Evolutionary conservation across 2,329 filamentous ascomycete species (phyloP).

Genomic region (Berkeleyomyces basicola): DNA sequence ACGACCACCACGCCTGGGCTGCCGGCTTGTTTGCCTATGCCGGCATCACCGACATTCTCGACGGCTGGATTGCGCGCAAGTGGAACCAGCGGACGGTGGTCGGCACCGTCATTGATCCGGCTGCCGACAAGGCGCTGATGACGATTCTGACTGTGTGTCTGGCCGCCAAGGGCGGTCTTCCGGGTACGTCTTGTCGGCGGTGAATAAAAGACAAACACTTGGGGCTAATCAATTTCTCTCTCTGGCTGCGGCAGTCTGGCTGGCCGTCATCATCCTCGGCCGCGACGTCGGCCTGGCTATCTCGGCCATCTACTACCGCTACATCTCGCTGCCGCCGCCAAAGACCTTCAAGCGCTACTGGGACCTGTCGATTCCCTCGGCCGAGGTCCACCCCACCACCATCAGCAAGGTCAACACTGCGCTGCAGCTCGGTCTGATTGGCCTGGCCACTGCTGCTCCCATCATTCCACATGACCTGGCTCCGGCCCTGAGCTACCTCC

Average conservation of each 20-base stretch:
- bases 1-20: slow-evolving; percentile 64
- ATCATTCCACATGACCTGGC: slow-evolving; percentile 46
- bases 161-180: slow-evolving; percentile 66
- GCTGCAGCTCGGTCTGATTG: slow-evolving; percentile 73
- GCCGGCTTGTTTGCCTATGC: slow-evolving; percentile 83
- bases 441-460: slow-evolving; percentile 65
- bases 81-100: slow-evolving; percentile 88
- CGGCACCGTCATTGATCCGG: slow-evolving; percentile 84
- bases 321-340: slow-evolving; percentile 80
- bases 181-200: slow-evolving; percentile 36
- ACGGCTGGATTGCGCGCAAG: slow-evolving; percentile 80
- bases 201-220: neutral
- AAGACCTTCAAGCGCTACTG: slow-evolving; percentile 90
- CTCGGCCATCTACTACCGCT: slow-evolving; percentile 86
- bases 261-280: slow-evolving; percentile 79
- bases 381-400: slow-evolving; percentile 66
- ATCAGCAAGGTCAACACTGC: slow-evolving; percentile 92
- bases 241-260: slow-evolving; percentile 44
- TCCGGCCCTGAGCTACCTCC: slow-evolving; percentile 40
- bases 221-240: neutral
- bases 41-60: slow-evolving; percentile 76
- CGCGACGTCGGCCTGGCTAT: slow-evolving; percentile 71
- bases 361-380: slow-evolving; percentile 87
- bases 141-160: slow-evolving; percentile 76
- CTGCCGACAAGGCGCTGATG: slow-evolving; percentile 96